Evolutionary conservation across 192 early-diverging fungal genomes (phyloP).

Genomic region (Backusella westeae): DNA sequence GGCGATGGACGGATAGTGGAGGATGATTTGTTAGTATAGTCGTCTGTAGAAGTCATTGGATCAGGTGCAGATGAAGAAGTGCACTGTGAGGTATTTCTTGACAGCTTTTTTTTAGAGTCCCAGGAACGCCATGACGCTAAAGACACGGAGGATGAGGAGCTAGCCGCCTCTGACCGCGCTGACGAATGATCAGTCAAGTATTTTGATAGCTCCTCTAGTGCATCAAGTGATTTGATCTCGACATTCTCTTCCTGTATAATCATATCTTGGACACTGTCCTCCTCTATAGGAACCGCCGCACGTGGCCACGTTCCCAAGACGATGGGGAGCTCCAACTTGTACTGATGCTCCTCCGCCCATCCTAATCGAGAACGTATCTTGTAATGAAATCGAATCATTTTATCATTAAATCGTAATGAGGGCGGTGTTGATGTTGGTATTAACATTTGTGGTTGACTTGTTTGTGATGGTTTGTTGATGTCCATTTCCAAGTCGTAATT

Average conservation of each 20-base stretch:
- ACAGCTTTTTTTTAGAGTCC: slow-evolving; percentile 14
- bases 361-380: slow-evolving; percentile 21
- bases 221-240: background rate
- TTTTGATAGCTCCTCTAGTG: background rate
- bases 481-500: slow-evolving; percentile 11
- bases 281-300: slow-evolving; percentile 39
- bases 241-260: background rate
- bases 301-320: slow-evolving; percentile 37
- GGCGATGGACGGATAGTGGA: background rate
- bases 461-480: slow-evolving; percentile 8
- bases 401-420: slow-evolving; percentile 16
- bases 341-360: background rate
- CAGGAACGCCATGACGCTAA: slow-evolving; percentile 15
- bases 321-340: slow-evolving; percentile 32
- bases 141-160: slow-evolving; percentile 14
- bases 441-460: slow-evolving; percentile 2
- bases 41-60: background rate
- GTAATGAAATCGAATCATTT: slow-evolving; percentile 25
- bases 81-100: slow-evolving; percentile 26
- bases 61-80: slow-evolving; percentile 19
- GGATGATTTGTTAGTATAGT: background rate
- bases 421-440: slow-evolving; percentile 35
- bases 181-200: background rate
- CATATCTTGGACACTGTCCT: slow-evolving; percentile 27
- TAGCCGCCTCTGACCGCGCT: slow-evolving; percentile 2